A percentile compares a stretch with the other conserved stretches of the same genome.
These are phyloP conservation scores for Porphyrellus cyaneotinctus DNA, from an alignment of 768 basidiomycete genomes.

Conservation along the genomic window DNA sequence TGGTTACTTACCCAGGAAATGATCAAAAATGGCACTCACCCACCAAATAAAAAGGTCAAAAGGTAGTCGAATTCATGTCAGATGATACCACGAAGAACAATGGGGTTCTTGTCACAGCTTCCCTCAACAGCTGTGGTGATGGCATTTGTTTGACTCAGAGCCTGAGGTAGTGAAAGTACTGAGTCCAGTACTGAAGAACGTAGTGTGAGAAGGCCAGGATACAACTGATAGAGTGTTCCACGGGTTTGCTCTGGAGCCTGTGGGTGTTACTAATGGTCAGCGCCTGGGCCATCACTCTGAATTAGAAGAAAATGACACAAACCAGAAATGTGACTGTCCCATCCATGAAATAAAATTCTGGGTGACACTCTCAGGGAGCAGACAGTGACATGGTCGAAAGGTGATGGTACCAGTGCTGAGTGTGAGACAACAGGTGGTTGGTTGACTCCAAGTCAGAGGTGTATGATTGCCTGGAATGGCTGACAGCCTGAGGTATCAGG, in stretches of 20 bases:
- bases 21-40: no score
- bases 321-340: background rate
- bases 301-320: no score
- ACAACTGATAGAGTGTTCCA: background rate
- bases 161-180: background rate
- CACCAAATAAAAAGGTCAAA: background rate
- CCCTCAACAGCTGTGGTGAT: no score
- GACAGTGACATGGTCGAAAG: background rate
- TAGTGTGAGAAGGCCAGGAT: background rate
- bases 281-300: background rate
- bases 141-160: background rate
- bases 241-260: background rate
- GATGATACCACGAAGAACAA: background rate
- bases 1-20: background rate
- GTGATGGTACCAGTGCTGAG: no score
- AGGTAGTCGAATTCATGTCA: background rate
- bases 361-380: background rate
- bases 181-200: background rate
- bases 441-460: background rate
- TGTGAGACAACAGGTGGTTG: no score
- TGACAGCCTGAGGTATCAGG: no score
- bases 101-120: background rate
- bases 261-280: background rate
- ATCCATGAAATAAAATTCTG: background rate
- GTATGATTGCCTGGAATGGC: background rate